phyloP scores from a whole-genome alignment of 441 rosid genomes.

The Syzygium malaccense region DNA sequence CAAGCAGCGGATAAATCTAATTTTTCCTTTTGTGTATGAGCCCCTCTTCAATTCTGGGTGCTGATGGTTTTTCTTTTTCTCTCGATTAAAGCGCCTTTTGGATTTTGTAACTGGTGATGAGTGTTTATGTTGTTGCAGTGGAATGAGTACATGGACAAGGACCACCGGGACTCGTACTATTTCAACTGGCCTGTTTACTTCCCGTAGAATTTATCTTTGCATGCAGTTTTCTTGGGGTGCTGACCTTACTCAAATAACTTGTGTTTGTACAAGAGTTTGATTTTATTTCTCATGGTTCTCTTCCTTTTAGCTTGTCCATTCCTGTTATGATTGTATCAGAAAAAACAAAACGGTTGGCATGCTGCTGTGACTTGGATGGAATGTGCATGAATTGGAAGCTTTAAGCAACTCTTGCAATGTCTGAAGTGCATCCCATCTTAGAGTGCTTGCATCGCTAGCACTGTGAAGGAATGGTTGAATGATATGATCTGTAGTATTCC shows the following conservation, averaged over 20 bases:
- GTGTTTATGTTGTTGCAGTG: slow-evolving; percentile 44
- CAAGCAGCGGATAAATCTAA: background rate
- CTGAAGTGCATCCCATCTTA: background rate
- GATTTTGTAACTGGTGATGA: background rate
- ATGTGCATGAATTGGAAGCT: background rate
- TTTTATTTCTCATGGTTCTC: background rate
- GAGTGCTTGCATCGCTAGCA: background rate
- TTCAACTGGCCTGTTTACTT: slow-evolving; percentile 81
- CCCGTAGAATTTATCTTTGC: slow-evolving; percentile 24
- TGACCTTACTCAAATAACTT: background rate
- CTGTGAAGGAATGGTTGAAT: background rate
- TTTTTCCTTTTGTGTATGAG: background rate
- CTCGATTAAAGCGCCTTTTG: background rate
- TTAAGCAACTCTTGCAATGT: background rate
- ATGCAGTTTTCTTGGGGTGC: background rate
- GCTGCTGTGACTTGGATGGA: background rate
- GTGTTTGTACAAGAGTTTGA: background rate
- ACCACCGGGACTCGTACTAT: slow-evolving; percentile 59
- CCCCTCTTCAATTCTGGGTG: background rate
- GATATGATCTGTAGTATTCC: background rate
- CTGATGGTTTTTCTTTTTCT: background rate
- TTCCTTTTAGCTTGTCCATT: background rate
- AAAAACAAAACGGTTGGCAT: background rate
- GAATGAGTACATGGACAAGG: slow-evolving; percentile 69
- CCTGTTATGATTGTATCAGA: background rate